A percentile compares a stretch with the other conserved stretches of the same genome.
These are phyloP conservation scores for Cryptococcus sp. DNA, from an alignment of 1,284 basidiomycete species.

Conservation along the genomic window DNA sequence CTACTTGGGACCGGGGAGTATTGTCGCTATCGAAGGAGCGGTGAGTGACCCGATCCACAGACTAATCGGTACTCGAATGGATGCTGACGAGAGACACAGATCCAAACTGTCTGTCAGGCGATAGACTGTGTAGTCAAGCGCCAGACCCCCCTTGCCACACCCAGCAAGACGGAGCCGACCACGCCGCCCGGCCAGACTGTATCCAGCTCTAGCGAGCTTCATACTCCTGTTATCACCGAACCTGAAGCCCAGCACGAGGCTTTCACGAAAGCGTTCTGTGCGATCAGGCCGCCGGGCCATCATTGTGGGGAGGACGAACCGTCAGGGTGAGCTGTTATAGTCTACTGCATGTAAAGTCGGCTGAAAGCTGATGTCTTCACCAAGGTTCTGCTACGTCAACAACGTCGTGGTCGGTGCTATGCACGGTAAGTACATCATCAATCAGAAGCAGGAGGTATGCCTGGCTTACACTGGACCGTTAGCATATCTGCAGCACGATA, in stretches of 20 bases:
- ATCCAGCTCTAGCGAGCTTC: not conserved
- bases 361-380: not conserved
- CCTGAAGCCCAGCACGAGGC: not conserved
- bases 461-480: not conserved
- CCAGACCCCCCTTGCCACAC: constrained; percentile 36
- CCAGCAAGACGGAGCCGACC: constrained; percentile 18
- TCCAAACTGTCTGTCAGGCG: constrained; percentile 72
- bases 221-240: not conserved
- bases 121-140: constrained; percentile 61
- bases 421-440: constrained; percentile 60
- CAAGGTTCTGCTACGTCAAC: constrained; percentile 84
- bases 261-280: constrained; percentile 66
- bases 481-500: constrained; percentile 76
- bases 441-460: not conserved
- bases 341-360: not conserved
- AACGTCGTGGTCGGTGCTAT: constrained; percentile 87
- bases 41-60: constrained; percentile 19
- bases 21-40: constrained; percentile 43
- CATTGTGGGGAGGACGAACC: constrained; percentile 86
- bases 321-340: constrained; percentile 57
- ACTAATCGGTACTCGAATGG: constrained; percentile 50
- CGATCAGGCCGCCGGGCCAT: constrained; percentile 82
- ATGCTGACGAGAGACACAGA: constrained; percentile 17
- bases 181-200: constrained; percentile 17
- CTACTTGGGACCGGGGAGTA: constrained; percentile 63